A percentile compares a stretch with the other conserved stretches of the same genome.
Conservation (phyloP, 2,329 filamentous ascomycete genomes). For the Rasamsonia emersonii region DNA sequence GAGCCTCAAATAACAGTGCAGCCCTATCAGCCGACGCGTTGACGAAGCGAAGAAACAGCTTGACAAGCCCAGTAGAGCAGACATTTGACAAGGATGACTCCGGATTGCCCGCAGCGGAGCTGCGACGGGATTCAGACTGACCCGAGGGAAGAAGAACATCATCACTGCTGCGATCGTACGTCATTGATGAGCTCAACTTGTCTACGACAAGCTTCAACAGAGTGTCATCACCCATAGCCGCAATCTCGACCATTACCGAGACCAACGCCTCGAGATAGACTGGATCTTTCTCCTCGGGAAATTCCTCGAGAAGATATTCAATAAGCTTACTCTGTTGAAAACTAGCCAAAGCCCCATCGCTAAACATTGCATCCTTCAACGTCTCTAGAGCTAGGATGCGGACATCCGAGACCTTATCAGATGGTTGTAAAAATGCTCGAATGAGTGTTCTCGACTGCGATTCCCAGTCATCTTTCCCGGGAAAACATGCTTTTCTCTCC, state of each 20-base stretch:
- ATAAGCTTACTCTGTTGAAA: slow-evolving; percentile 27
- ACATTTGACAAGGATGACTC: slow-evolving; percentile 47
- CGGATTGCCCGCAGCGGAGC: slow-evolving; percentile 20
- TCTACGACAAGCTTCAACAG: slow-evolving; percentile 25
- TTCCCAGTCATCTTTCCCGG: slow-evolving; percentile 25
- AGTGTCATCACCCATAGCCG: slow-evolving; percentile 20
- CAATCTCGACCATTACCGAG: slow-evolving; percentile 29
- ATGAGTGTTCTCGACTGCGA: slow-evolving; percentile 26
- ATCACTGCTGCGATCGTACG: slow-evolving; percentile 22
- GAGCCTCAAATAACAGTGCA: slow-evolving; percentile 50
- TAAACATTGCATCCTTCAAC: slow-evolving; percentile 30
- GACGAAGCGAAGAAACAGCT: slow-evolving; percentile 68
- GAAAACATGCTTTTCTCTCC: slow-evolving; percentile 25
- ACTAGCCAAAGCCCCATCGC: slow-evolving; percentile 20
- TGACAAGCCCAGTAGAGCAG: slow-evolving; percentile 61
- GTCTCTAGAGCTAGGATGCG: slow-evolving; percentile 31
- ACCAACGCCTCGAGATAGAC: slow-evolving; percentile 31
- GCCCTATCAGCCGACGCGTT: slow-evolving; percentile 58
- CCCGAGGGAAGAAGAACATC: slow-evolving; percentile 18
- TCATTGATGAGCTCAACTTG: slow-evolving; percentile 28
- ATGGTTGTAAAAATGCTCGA: slow-evolving; percentile 28
- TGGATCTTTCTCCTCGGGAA: slow-evolving; percentile 28
- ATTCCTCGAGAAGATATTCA: slow-evolving; percentile 23
- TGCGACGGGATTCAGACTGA: slow-evolving; percentile 21
- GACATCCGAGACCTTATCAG: slow-evolving; percentile 29